These are phyloP conservation scores for Didymella exigua DNA, from an alignment of 2,329 filamentous ascomycete species.

Conservation along the genomic window DNA sequence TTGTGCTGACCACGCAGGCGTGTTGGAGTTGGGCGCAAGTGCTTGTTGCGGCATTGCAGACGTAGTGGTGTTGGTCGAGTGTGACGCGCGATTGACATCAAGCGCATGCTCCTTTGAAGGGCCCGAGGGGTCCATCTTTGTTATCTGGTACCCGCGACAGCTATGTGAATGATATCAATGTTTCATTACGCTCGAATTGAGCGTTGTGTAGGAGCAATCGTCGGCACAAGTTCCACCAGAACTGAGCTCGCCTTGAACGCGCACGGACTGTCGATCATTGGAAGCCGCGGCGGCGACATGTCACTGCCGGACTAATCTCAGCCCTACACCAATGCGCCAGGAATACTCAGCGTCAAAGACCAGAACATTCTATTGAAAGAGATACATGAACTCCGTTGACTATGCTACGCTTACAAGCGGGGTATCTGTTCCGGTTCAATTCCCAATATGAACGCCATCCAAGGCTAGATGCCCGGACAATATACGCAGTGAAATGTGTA, in stretches of 20 bases:
- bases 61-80: conserved; percentile 23
- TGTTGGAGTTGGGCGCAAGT: conserved; percentile 27
- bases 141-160: conserved; percentile 19
- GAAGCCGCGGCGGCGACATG: conserved; percentile 9
- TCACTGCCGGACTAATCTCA: neutral
- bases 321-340: neutral
- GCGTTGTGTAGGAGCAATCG: conserved; percentile 12
- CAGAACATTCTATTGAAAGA: neutral
- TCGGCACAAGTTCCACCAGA: conserved; percentile 4
- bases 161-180: conserved; percentile 13
- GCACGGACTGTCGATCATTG: conserved; percentile 15
- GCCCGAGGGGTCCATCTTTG: conserved; percentile 29
- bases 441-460: conserved; percentile 12
- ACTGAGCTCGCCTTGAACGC: conserved; percentile 9
- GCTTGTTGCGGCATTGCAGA: conserved; percentile 29
- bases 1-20: conserved; percentile 38
- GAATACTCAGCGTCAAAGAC: neutral
- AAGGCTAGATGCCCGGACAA: conserved; percentile 4
- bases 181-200: conserved; percentile 2
- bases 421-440: conserved; percentile 19
- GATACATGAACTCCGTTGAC: conserved; percentile 12
- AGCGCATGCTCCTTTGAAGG: conserved; percentile 11
- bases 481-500: neutral
- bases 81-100: conserved; percentile 28
- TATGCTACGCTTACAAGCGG: conserved; percentile 19